Evolutionary conservation across 2,329 filamentous ascomycete genomes (phyloP), one percentile per base, ranked within the genome.

Genomic region (Biscogniauxia marginata): DNA sequence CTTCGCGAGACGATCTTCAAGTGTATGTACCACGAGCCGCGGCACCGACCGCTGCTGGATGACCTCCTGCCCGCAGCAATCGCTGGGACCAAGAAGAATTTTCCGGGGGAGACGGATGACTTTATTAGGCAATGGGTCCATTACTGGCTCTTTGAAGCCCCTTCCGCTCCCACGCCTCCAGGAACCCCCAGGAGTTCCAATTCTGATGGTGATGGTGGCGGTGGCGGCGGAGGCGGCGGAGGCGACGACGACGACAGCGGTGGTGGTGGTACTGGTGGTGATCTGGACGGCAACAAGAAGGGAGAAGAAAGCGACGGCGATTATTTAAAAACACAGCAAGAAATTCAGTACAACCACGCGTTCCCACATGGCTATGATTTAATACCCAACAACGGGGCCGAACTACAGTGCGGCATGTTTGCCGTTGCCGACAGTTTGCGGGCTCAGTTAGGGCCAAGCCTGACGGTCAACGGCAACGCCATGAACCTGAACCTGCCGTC

Each of bases 21-120:
- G 22, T 65, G 66, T 57, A 58, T 69, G 61, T 62, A 64, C 18
- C 62, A 68, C 46, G 50, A 51, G 9, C 67, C 64, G 9, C 21
- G 25, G 1, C 50, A 65, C 18, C 63, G 65, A 2, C 65, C 65
- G 7, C 50, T 43, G 6, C 45, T 69, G 5, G 54, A 58, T 23
- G 13, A 19, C 0, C 54, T 69, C 1, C 30, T 65, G 6, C 9
- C 11, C 5, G 51, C 64, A 22, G 65, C 64, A 2, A 30, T 34
- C 9, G n/a, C n/a, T 2, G 58, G 52, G 1, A 6, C 50, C 6
- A 2, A 34, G 11, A 46, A 25, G n/a, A 2, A 20, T 6, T 63
- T 54, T 44, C 8, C 19, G 3, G 45, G 39, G 3, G 65, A 69
- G 50, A 22, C 25, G 2, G 66, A 67, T 24, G 24, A 49, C 0